Percentiles rank a stretch among this genome's conserved stretches.
Conservation (phyloP, 139 green algal species). For the Asterochloris sp. region DNA sequence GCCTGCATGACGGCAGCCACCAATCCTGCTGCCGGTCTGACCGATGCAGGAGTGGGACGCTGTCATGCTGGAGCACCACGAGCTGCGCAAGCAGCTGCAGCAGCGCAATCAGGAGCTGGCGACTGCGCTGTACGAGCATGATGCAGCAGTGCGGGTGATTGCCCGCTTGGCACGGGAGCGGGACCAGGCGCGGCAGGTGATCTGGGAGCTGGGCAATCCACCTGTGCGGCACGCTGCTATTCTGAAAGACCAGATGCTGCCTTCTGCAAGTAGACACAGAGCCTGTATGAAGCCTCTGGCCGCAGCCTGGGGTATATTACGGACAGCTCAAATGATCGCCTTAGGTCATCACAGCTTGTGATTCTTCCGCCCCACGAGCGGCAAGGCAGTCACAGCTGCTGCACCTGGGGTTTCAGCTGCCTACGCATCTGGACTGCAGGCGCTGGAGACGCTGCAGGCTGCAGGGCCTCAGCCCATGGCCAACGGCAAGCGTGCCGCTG, state of each 20-base stretch:
- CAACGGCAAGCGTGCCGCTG: conserved; percentile 43
- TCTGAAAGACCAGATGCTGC: no score
- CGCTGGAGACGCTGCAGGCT: background rate
- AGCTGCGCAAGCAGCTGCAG: conserved; percentile 72
- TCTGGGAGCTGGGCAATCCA: conserved; percentile 20
- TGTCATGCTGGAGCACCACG: conserved; percentile 86
- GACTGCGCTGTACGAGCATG: conserved; percentile 94
- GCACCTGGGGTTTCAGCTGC: background rate
- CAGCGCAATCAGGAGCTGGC: conserved; percentile 81
- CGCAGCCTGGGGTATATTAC: no score
- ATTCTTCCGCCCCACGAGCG: no score
- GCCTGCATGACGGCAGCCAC: background rate
- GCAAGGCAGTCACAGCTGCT: no score
- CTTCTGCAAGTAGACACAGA: no score
- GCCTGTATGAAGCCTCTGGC: no score
- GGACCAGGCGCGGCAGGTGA: conserved; percentile 63
- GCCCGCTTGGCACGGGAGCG: conserved; percentile 63
- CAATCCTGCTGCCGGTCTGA: background rate
- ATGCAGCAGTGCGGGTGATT: conserved; percentile 91
- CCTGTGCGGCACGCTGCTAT: background rate
- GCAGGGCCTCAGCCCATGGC: conserved; percentile 16
- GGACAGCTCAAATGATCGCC: no score
- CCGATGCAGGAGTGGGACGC: conserved; percentile 85
- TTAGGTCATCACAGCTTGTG: no score
- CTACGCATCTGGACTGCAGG: background rate